Conservation (phyloP, 2,329 filamentous ascomycete genomes). For the Fusarium mundagurra region DNA sequence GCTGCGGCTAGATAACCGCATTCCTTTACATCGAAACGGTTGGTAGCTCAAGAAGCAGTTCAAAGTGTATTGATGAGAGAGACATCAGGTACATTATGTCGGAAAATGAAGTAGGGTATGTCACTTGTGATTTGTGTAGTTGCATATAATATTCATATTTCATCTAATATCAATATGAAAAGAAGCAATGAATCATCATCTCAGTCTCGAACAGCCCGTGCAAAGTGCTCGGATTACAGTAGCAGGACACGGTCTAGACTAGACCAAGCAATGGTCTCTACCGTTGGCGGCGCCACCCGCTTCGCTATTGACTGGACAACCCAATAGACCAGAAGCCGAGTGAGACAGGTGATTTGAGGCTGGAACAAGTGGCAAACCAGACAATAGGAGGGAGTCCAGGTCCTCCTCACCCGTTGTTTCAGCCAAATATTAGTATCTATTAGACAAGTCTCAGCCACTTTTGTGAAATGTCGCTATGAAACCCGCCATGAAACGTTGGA, state of each 20-base stretch:
- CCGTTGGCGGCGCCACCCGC: constrained; percentile 17
- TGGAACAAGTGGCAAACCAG: not conserved
- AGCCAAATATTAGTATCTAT: not conserved
- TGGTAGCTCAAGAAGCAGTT: not conserved
- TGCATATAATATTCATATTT: not conserved
- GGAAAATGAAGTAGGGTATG: not conserved
- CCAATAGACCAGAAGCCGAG: not conserved
- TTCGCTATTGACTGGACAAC: not conserved
- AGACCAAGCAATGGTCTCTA: constrained; percentile 1
- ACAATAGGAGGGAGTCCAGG: not conserved
- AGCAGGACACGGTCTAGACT: not conserved
- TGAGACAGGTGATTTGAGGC: not conserved
- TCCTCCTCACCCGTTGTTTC: not conserved
- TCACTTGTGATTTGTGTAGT: not conserved
- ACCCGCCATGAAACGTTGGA: constrained; percentile 6
- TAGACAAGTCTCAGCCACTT: constrained; percentile 3
- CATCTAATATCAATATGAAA: not conserved
- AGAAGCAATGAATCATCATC: not conserved
- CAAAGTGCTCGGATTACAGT: not conserved
- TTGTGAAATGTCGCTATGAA: constrained; percentile 3
- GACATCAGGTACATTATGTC: not conserved
- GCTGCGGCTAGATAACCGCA: not conserved
- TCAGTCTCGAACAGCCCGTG: not conserved
- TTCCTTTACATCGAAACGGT: not conserved
- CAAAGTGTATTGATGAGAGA: not conserved